Percentiles rank a stretch among this genome's conserved stretches.
Conservation (phyloP, 192 early-diverging fungal species). For the Mortierella alpina region DNA sequence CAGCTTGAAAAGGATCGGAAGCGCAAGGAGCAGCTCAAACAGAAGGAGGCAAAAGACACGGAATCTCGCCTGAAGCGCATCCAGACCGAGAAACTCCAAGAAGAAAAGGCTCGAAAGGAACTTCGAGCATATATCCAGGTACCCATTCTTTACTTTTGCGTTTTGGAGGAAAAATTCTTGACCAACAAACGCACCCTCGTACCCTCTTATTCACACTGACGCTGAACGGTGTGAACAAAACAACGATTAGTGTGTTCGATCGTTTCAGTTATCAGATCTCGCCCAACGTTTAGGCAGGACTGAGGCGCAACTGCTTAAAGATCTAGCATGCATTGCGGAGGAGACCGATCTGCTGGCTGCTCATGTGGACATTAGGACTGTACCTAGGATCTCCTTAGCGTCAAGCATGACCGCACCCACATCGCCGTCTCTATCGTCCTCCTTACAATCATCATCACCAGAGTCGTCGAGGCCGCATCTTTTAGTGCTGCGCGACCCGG, state of each 20-base stretch:
- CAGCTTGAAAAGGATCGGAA: slow-evolving; percentile 45
- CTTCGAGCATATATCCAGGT: slow-evolving; percentile 51
- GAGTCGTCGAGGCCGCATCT: slow-evolving; percentile 9
- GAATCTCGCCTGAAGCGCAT: slow-evolving; percentile 13
- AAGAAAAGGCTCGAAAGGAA: slow-evolving; percentile 26
- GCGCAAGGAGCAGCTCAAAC: slow-evolving; percentile 36
- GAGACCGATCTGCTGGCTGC: not conserved
- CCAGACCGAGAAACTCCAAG: slow-evolving; percentile 17
- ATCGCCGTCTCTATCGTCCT: not conserved
- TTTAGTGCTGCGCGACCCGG: slow-evolving; percentile 18
- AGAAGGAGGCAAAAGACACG: slow-evolving; percentile 33
- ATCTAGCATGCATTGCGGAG: slow-evolving; percentile 26
- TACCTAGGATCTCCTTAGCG: slow-evolving; percentile 24
- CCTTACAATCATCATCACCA: not conserved
- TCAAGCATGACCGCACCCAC: not conserved
- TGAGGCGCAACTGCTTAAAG: slow-evolving; percentile 35
- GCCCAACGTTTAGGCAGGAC: slow-evolving; percentile 29
- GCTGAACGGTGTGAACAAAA: too few species aligned
- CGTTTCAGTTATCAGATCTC: slow-evolving; percentile 18
- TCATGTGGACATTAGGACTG: not conserved
- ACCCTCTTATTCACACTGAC: too few species aligned
- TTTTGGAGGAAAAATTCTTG: not conserved
- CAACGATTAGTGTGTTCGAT: slow-evolving; percentile 21
- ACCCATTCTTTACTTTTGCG: not conserved
- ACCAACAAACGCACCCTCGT: not conserved